Evolutionary conservation across 75 land plant genomes (phyloP).

Genomic region (Sequoia sempervirens): DNA sequence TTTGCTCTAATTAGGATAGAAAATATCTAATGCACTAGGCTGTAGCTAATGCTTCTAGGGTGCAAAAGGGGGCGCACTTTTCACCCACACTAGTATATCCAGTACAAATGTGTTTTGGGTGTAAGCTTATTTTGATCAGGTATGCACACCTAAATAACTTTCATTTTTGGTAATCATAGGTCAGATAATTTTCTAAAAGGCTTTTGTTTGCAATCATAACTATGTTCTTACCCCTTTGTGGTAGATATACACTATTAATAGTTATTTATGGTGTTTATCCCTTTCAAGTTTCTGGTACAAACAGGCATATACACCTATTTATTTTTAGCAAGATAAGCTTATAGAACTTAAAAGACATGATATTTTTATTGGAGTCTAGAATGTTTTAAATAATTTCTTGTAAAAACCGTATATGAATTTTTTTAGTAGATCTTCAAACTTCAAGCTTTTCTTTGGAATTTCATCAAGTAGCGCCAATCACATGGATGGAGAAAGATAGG

Average conservation of each 20-base stretch:
- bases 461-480: not conserved
- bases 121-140: not conserved
- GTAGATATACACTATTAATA: not conserved
- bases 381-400: too few relatives aligned
- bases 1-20: too few relatives aligned
- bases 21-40: too few relatives aligned
- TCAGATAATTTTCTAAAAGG: not conserved
- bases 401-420: too few relatives aligned
- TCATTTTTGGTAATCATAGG: not conserved
- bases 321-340: not conserved
- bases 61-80: not conserved
- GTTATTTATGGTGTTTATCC: not conserved
- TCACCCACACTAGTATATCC: not conserved
- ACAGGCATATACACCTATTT: not conserved
- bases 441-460: not conserved
- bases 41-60: too few relatives aligned
- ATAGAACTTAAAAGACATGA: not conserved
- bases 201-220: too few relatives aligned
- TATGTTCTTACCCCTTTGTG: not conserved
- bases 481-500: not conserved
- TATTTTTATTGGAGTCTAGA: too few relatives aligned
- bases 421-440: too few relatives aligned
- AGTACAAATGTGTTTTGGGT: not conserved
- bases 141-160: not conserved
- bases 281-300: not conserved